These are phyloP conservation scores for Diaporthe ilicicola DNA, from an alignment of 2,329 filamentous ascomycete genomes.

Conservation along the genomic window DNA sequence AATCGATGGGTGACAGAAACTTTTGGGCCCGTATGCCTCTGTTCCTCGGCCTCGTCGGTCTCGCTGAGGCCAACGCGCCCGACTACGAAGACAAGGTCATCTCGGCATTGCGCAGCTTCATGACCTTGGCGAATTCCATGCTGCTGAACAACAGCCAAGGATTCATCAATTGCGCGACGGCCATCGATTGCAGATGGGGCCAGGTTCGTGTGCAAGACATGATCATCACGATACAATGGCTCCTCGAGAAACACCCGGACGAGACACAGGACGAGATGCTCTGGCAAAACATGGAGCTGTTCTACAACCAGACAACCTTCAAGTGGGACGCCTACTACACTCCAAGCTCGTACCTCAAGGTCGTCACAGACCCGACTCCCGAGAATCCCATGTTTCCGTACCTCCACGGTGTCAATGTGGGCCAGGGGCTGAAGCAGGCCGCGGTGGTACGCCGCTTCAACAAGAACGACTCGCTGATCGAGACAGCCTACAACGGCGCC, in stretches of 20 bases:
- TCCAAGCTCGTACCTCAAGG: constrained; percentile 46
- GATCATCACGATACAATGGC: constrained; percentile 41
- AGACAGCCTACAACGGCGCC: constrained; percentile 51
- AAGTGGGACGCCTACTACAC: constrained; percentile 52
- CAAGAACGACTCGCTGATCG: constrained; percentile 50
- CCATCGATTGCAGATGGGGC: constrained; percentile 36
- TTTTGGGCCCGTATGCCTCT: constrained; percentile 45
- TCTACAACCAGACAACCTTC: constrained; percentile 39
- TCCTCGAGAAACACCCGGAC: constrained; percentile 42
- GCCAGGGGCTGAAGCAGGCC: constrained; percentile 54
- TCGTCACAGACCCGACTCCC: constrained; percentile 45
- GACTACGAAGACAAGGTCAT: constrained; percentile 33
- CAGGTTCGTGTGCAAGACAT: constrained; percentile 37
- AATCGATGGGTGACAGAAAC: constrained; percentile 39
- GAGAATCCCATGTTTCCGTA: constrained; percentile 48
- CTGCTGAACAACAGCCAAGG: constrained; percentile 36
- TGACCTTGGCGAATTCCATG: constrained; percentile 35
- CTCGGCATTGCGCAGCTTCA: constrained; percentile 34
- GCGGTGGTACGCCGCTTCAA: constrained; percentile 55
- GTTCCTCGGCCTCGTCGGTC: constrained; percentile 44
- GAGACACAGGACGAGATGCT: constrained; percentile 36
- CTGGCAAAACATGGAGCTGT: constrained; percentile 42
- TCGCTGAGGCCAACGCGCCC: constrained; percentile 43
- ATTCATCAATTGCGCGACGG: constrained; percentile 31
- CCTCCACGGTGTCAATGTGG: constrained; percentile 57